phyloP scores from a whole-genome alignment of 176 grass and related monocot species.

The Avena insularis region DNA sequence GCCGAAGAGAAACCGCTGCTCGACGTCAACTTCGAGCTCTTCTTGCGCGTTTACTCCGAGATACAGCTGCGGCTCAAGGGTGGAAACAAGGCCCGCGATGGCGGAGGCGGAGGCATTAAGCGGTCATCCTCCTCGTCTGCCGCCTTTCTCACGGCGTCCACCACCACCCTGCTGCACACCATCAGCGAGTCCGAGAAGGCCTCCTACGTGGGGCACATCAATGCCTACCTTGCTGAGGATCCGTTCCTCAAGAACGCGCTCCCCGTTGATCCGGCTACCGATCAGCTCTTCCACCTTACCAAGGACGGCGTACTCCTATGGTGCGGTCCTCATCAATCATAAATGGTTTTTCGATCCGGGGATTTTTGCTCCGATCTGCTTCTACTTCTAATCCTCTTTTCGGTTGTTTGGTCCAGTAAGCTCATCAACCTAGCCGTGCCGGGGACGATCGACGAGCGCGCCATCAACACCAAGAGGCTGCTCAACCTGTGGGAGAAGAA shows the following conservation, averaged over 20 bases:
- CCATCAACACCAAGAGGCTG: slow-evolving; percentile 87
- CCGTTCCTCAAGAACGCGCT: slow-evolving; percentile 69
- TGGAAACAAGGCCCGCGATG: slow-evolving; percentile 8
- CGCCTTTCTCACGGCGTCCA: slow-evolving; percentile 77
- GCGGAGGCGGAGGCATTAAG: slow-evolving; percentile 27
- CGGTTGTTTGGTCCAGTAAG: slow-evolving; percentile 56
- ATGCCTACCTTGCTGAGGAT: slow-evolving; percentile 83
- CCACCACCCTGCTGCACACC: slow-evolving; percentile 94
- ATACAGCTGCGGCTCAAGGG: slow-evolving; percentile 72
- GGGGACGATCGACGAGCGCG: slow-evolving; percentile 89
- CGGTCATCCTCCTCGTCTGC: slow-evolving; percentile 61
- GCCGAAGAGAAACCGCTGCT: slow-evolving; percentile 50
- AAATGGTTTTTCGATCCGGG: slow-evolving; percentile 9
- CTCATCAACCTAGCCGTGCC: slow-evolving; percentile 94
- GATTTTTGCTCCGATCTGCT: slow-evolving; percentile 11
- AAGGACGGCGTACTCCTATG: slow-evolving; percentile 96
- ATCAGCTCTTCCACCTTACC: slow-evolving; percentile 85
- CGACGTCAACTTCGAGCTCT: slow-evolving; percentile 77
- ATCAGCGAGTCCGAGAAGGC: slow-evolving; percentile 97
- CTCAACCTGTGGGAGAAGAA: slow-evolving; percentile 99
- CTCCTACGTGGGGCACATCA: slow-evolving; percentile 93
- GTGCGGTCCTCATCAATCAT: slow-evolving; percentile 38
- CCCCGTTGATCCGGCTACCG: slow-evolving; percentile 75
- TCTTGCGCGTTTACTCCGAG: slow-evolving; percentile 79
- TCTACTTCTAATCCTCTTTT: background rate